Conservation (phyloP, 2,329 filamentous ascomycete species). For the Canariomyces notabilis region DNA sequence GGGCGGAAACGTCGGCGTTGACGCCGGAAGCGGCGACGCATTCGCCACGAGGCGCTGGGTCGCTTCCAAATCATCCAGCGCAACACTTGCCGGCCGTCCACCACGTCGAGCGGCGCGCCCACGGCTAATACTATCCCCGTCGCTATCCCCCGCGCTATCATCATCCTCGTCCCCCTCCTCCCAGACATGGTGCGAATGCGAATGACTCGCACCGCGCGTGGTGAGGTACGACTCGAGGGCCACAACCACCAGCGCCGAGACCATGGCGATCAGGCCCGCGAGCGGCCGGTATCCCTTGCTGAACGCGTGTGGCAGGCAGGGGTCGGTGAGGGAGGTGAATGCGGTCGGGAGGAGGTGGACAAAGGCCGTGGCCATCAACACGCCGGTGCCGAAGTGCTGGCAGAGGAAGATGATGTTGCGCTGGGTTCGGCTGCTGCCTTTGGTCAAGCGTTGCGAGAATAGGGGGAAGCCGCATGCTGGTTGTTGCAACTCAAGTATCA, state of each 20-base stretch:
- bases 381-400: slow-evolving; percentile 75
- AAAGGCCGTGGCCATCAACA: slow-evolving; percentile 81
- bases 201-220: slow-evolving; percentile 58
- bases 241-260: slow-evolving; percentile 75
- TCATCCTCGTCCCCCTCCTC: slow-evolving; percentile 42
- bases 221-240: slow-evolving; percentile 86
- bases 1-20: slow-evolving; percentile 37
- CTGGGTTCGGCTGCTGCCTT: slow-evolving; percentile 51
- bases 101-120: slow-evolving; percentile 31
- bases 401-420: slow-evolving; percentile 59
- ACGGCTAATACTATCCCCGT: slow-evolving; percentile 7
- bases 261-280: slow-evolving; percentile 76
- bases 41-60: slow-evolving; percentile 53
- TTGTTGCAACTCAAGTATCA: slow-evolving; percentile 2
- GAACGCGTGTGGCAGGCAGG: slow-evolving; percentile 73
- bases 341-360: slow-evolving; percentile 69
- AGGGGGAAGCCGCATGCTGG: slow-evolving; percentile 63
- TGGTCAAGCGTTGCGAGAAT: slow-evolving; percentile 54
- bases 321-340: slow-evolving; percentile 61
- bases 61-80: slow-evolving; percentile 47
- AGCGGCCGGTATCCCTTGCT: slow-evolving; percentile 73
- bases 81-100: slow-evolving; percentile 45
- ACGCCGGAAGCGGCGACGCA: slow-evolving; percentile 53
- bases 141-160: slow-evolving; percentile 22
- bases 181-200: slow-evolving; percentile 52